Evolutionary conservation across 441 rosid genomes (phyloP).

Genomic region (Daphne laureola): DNA sequence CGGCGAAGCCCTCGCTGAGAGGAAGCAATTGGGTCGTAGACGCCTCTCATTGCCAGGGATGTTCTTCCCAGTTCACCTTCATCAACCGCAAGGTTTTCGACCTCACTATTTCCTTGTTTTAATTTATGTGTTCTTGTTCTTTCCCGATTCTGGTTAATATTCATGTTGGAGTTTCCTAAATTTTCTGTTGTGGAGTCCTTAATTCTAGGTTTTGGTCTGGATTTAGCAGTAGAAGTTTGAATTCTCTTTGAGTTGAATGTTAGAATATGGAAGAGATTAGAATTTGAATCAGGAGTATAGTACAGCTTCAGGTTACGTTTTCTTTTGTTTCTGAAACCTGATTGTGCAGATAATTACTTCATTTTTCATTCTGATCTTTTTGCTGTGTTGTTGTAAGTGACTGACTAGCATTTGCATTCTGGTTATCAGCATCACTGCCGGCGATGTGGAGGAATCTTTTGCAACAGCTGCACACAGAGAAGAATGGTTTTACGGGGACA

Average conservation of each 20-base stretch:
- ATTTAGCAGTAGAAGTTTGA: too few species aligned
- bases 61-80: constrained; percentile 89
- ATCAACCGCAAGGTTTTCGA: constrained; percentile 90
- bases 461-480: constrained; percentile 66
- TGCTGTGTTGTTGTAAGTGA: too few species aligned
- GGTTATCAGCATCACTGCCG: constrained; percentile 83
- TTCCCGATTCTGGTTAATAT: constrained; percentile 2
- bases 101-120: neutral
- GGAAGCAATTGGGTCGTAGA: constrained; percentile 86
- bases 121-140: neutral
- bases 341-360: neutral
- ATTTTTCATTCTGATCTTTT: neutral
- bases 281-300: too few species aligned
- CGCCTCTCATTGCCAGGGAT: constrained; percentile 93
- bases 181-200: neutral
- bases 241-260: too few species aligned
- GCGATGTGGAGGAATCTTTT: constrained; percentile 85
- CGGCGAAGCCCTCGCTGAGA: constrained; percentile 77
- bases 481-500: constrained; percentile 82
- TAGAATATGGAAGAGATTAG: too few species aligned
- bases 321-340: too few species aligned
- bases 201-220: too few species aligned
- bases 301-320: too few species aligned
- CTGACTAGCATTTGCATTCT: constrained; percentile 1
- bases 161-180: constrained; percentile 9